A percentile compares a stretch with the other conserved stretches of the same genome.
phyloP scores from a whole-genome alignment of 306 rosid species.

The Lablab purpureus region DNA sequence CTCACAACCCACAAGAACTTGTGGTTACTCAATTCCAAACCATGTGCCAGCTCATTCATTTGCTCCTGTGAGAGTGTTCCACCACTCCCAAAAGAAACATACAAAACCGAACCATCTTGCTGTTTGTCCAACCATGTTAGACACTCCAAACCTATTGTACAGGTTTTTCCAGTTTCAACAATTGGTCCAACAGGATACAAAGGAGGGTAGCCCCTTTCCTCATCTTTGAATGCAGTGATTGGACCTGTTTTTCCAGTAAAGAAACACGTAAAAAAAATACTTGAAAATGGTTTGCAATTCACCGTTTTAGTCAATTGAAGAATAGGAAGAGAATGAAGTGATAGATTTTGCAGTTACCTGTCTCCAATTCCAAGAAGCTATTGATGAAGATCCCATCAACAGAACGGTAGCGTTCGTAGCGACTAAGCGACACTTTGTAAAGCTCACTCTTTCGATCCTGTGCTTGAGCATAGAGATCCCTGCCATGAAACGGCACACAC shows the following conservation, averaged over 20 bases:
- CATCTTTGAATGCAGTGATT: slow-evolving; percentile 6
- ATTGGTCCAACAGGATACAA: not conserved
- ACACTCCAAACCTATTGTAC: not conserved
- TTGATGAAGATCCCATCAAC: slow-evolving; percentile 20
- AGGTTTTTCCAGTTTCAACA: not conserved
- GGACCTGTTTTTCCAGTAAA: not conserved
- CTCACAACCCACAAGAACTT: slow-evolving; percentile 5
- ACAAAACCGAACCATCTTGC: slow-evolving; percentile 26
- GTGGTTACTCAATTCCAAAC: not conserved
- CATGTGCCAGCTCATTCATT: not conserved
- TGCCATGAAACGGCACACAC: not conserved
- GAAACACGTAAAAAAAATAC: too few species aligned
- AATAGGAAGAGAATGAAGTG: too few species aligned
- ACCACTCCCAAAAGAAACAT: slow-evolving; percentile 44
- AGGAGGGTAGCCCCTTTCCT: not conserved
- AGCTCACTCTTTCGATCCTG: not conserved
- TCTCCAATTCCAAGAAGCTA: slow-evolving; percentile 24
- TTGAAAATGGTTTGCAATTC: too few species aligned
- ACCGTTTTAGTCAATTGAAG: too few species aligned
- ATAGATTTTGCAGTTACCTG: not conserved
- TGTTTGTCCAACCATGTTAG: slow-evolving; percentile 1
- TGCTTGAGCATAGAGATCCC: not conserved
- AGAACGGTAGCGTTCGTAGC: not conserved
- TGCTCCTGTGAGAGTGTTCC: slow-evolving; percentile 7
- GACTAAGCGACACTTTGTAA: not conserved